Evolutionary conservation across 1,139 yeast genomes (phyloP).

Genomic region (Lodderomyces pseudojiufengensis): DNA sequence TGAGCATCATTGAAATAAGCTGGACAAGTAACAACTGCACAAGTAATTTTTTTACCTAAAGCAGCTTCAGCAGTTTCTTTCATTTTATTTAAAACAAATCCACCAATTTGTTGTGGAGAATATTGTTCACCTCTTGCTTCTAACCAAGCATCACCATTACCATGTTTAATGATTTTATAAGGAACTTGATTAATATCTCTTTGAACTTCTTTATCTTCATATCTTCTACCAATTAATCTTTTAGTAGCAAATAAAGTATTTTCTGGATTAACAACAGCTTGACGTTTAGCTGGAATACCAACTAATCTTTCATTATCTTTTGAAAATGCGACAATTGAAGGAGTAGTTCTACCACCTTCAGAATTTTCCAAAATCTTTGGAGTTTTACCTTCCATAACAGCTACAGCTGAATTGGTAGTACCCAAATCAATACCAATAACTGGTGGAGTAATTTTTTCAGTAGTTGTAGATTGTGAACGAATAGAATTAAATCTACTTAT

Average conservation of each 20-base stretch:
- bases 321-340: constrained; percentile 97
- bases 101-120: constrained; percentile 98
- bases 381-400: constrained; percentile 81
- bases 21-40: constrained; percentile 97
- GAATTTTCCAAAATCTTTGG: constrained; percentile 97
- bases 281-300: constrained; percentile 99
- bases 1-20: constrained; percentile 98
- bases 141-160: constrained; percentile 98
- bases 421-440: constrained; percentile 99
- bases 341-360: constrained; percentile 99
- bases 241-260: constrained; percentile 97
- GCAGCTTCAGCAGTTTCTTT: constrained; percentile 95
- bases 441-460: constrained; percentile 59
- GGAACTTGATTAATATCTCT: constrained; percentile 96
- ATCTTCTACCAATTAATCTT: constrained; percentile 98
- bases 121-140: constrained; percentile 93
- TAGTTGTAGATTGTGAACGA: constrained; percentile 50
- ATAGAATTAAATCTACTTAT: constrained; percentile 22
- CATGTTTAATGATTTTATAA: constrained; percentile 93
- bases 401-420: constrained; percentile 99
- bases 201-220: constrained; percentile 94
- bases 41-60: constrained; percentile 74
- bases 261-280: constrained; percentile 97
- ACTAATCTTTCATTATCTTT: constrained; percentile 87
- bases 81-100: constrained; percentile 92